These are phyloP conservation scores for Ceratonia siliqua DNA, from an alignment of 306 rosid genomes.

Conservation along the genomic window DNA sequence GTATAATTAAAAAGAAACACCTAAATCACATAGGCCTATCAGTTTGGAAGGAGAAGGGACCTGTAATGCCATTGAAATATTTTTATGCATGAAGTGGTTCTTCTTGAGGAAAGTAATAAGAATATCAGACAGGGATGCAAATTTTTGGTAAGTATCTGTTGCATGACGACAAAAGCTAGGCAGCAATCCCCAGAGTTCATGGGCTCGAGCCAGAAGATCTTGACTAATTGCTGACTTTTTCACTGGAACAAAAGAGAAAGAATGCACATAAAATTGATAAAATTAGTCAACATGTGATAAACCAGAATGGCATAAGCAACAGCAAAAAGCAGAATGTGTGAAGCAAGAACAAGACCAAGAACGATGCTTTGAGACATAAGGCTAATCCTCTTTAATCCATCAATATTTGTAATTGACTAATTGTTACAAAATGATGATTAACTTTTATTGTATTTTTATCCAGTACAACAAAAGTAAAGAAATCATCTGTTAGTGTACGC, in stretches of 20 bases:
- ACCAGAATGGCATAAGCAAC: constrained; percentile 8
- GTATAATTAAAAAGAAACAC: constrained; percentile 14
- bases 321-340: background rate
- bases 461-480: background rate
- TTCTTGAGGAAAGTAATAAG: constrained; percentile 68
- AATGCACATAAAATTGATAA: constrained; percentile 20
- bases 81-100: constrained; percentile 72
- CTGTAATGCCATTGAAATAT: constrained; percentile 71
- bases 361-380: background rate
- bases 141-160: constrained; percentile 59
- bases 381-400: background rate
- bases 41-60: constrained; percentile 43
- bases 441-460: background rate
- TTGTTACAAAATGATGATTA: background rate
- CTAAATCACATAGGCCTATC: constrained; percentile 19
- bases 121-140: constrained; percentile 50
- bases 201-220: constrained; percentile 59
- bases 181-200: constrained; percentile 70
- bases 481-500: background rate
- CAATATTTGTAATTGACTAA: constrained; percentile 12
- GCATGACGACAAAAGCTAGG: constrained; percentile 87
- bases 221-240: constrained; percentile 49
- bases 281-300: constrained; percentile 18
- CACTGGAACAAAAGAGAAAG: constrained; percentile 43
- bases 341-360: constrained; percentile 8